phyloP scores from a whole-genome alignment of 495 filamentous ascomycete species.

The Halenospora varia region DNA sequence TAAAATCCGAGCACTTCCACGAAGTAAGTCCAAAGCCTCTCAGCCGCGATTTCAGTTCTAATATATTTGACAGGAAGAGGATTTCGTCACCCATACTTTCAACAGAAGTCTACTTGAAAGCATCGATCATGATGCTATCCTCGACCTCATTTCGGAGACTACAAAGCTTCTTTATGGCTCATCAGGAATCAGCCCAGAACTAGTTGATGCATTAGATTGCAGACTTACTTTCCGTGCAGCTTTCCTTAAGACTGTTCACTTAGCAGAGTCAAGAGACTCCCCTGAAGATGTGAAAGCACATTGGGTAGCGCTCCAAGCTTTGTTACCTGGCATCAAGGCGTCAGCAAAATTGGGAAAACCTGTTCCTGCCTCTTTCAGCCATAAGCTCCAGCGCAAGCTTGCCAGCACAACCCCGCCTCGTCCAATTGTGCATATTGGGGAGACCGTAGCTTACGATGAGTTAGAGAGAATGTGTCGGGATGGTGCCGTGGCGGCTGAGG shows the following conservation, averaged over 20 bases:
- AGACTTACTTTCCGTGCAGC: slow-evolving; percentile 61
- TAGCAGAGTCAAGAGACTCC: slow-evolving; percentile 34
- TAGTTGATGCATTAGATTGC: slow-evolving; percentile 55
- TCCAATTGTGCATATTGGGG: slow-evolving; percentile 74
- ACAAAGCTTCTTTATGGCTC: slow-evolving; percentile 41
- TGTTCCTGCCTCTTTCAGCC: slow-evolving; percentile 76
- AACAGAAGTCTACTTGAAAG: slow-evolving; percentile 68
- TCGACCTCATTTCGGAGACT: slow-evolving; percentile 57
- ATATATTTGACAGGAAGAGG: slow-evolving; percentile 67
- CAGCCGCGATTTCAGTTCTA: not conserved
- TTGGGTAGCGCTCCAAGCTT: slow-evolving; percentile 40
- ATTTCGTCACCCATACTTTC: slow-evolving; percentile 89
- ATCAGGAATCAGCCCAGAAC: slow-evolving; percentile 40
- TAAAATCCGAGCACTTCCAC: slow-evolving; percentile 77
- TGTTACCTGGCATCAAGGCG: slow-evolving; percentile 40
- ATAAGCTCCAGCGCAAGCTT: slow-evolving; percentile 82
- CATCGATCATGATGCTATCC: slow-evolving; percentile 52
- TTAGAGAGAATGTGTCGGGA: slow-evolving; percentile 70
- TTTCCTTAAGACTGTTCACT: slow-evolving; percentile 52
- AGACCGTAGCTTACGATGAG: slow-evolving; percentile 65
- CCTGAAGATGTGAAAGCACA: slow-evolving; percentile 33
- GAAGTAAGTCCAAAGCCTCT: slow-evolving; percentile 52
- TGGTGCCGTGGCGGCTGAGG: slow-evolving; percentile 60
- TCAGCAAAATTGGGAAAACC: slow-evolving; percentile 57
- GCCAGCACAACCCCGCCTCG: slow-evolving; percentile 91